Base-by-base conservation (phyloP, 805 yeast species). In the Barnettozyma sucrosica region DNA sequence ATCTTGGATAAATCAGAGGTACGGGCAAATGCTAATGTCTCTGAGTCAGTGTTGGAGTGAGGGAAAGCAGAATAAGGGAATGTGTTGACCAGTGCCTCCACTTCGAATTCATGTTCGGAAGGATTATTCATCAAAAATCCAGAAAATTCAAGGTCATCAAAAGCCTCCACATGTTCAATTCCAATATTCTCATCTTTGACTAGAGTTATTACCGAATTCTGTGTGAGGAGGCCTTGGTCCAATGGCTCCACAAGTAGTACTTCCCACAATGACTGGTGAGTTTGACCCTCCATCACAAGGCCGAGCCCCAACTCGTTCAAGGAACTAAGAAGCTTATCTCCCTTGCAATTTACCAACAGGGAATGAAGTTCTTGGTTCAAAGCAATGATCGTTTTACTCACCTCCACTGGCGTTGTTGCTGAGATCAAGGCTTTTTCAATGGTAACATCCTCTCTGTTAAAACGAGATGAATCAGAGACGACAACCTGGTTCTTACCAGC, bases 171-270 rank as follows among this genome's bases (percentile, higher is more conserved):
- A 6, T 28, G 6, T 2, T 5, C 18, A n/a, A 28, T 10, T 11
- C 8, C n/a, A 16, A n/a, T 5, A 6, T 18, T 4, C 13, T 50
- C 42, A 34, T 51, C 55, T 49, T 72, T 75, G 16, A 81, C 75
- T 26, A 85, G 64, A 3, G 81, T 74, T 3, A 87, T 65, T n/a
- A 68, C 68, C 0, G 92, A 81, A 1, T 64, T 62, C 2, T 53
- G 47, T 19, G 66, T 62, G 1, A 84, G 56, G 7, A 61, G 53
- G 1, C 96, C 96, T 59, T 86, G 95, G 37, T 75, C 78, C 2
- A 79, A 72, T 0, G 95, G 95, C 55, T 86, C 95, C 60, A 89
- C 79, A 21, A 81, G 72, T 4, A 76, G 55, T 3, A 87, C 73
- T 7, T 58, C 56, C 41, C 19, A 85, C 85, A 25, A 28, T 30